Evolutionary conservation across 208 protist species (phyloP), one percentile per base, ranked within the genome.

Genomic region (Acanthamoeba castellanii): DNA sequence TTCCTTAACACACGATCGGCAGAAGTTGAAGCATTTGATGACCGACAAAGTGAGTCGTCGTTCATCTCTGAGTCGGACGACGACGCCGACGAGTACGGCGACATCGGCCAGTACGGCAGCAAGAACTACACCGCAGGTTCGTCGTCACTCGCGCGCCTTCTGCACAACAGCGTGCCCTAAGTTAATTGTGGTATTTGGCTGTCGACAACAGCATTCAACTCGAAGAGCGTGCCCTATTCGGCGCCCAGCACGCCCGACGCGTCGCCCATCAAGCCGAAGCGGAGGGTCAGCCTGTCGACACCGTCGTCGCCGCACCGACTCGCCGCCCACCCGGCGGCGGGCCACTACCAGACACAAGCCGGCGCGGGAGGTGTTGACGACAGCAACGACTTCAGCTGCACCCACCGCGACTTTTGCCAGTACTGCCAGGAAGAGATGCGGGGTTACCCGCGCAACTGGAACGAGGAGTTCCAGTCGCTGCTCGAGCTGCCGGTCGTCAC

Each of bases 381-480:
- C 61, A 20, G 27, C 30, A n/a, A 45, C 70, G 70, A 78, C 9
- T 78, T 78, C 81, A 8, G 81, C 42, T 88, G 81, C 34, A 88
- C 81, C 25, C 81, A 88, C 34, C 42, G 42, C 25, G 81, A 88
- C 37, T 88, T 66, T 27, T 88, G 81, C 34, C 42, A 64, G 52
- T 88, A 88, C 52, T 88, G 81, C 50, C 81, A 88, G 52, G 2
- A 64, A 13, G 81, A 88, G 50, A 52, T 88, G 52, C 81, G 81
- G 9, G 81, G 81, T 8, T 64, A 30, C 34, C 81, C 81, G n/a
- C 37, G 81, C 13, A 64, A 88, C 50, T 88, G 81, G 81, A 88
- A 88, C 50, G 81, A 64, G 27, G 81, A 88, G 50, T 88, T 88
- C 52, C 81, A 88, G 50, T 55, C 81, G 6, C 42, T 88, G 25